Conservation (phyloP, 2,329 filamentous ascomycete genomes). For the Microcyclospora pomicola region DNA sequence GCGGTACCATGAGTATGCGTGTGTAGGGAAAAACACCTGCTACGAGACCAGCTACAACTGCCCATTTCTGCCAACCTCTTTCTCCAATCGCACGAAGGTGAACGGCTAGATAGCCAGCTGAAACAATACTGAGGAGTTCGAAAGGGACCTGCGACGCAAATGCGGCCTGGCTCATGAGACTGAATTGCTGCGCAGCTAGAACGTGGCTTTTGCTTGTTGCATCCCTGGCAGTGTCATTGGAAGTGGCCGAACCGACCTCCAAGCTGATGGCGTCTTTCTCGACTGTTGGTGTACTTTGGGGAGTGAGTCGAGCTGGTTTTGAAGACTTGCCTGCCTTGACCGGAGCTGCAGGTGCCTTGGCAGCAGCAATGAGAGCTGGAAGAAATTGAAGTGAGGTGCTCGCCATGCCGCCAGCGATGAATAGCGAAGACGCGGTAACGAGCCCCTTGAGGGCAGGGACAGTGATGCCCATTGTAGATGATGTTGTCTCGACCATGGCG, state of each 20-base stretch:
- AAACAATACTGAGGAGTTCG: slow-evolving; percentile 11
- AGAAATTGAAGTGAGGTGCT: slow-evolving; percentile 11
- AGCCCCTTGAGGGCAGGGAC: slow-evolving; percentile 8
- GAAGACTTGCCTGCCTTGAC: background rate
- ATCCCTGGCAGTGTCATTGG: slow-evolving; percentile 7
- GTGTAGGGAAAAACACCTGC: slow-evolving; percentile 13
- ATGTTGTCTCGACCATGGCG: too few relatives aligned
- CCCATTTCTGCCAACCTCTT: slow-evolving; percentile 11
- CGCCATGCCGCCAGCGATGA: slow-evolving; percentile 10
- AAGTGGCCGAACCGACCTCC: background rate
- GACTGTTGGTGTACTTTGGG: too few relatives aligned
- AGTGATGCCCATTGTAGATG: background rate
- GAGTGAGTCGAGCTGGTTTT: background rate
- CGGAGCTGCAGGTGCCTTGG: slow-evolving; percentile 1
- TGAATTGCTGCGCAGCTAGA: slow-evolving; percentile 16
- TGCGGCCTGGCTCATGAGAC: slow-evolving; percentile 9
- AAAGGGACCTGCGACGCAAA: slow-evolving; percentile 11
- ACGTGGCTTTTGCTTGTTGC: slow-evolving; percentile 13
- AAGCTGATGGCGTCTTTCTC: too few relatives aligned
- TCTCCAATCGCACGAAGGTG: slow-evolving; percentile 1
- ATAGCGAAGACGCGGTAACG: slow-evolving; percentile 6
- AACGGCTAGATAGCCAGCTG: slow-evolving; percentile 10
- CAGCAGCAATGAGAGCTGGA: slow-evolving; percentile 8
- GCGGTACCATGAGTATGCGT: slow-evolving; percentile 11
- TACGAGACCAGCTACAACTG: slow-evolving; percentile 10